Evolutionary conservation across 2,329 filamentous ascomycete genomes (phyloP), one percentile per base, ranked within the genome.

Genomic region (Paecilomyces dactylethromorphus): DNA sequence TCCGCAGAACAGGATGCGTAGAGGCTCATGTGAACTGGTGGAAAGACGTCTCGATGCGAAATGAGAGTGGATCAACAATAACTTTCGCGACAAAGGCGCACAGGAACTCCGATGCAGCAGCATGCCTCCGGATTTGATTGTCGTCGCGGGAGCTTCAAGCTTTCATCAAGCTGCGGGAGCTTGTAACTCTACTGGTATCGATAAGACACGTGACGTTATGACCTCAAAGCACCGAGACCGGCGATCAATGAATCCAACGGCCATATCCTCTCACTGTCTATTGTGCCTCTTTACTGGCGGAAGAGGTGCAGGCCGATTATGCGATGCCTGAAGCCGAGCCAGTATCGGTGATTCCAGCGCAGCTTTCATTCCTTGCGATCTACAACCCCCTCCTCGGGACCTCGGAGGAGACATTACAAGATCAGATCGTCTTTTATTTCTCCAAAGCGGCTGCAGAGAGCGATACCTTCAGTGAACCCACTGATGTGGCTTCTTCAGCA

Each of bases 361-460:
- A 90, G 70, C 84, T 97, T 31, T 89, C 90, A 67, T 97, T 94
- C 74, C 83, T 99, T 53, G 87, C 93, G 72, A 95, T 99, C 72
- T 99, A 96, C 81, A 97, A 96, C 73, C 94, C 95, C 33, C 86
- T 88, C 5, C 83, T 95, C 52, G 88, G 89, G 67, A 81, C 71
- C 35, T 84, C 83, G 72, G 89, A 92, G 71, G 88, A 91, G 69
- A 89, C 87, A 2, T 78, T 92, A 63, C 80, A 84, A 55, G 83
- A 93, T 66, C 91, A 99, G 76, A 91, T 97, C 63, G 90, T 97
- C 66, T 99, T 96, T 80, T 97, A 96, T 77, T 89, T 89, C 67
- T 91, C 90, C 5, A 69, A 68, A 58, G 62, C 70, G 29, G 69
- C 60, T 54, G 65, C 39, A 45, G 39, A 45, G 39, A 18, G n/a